These are phyloP conservation scores for Fimicolochytrium jonesii DNA, from an alignment of 192 early-diverging fungal genomes.

Conservation along the genomic window DNA sequence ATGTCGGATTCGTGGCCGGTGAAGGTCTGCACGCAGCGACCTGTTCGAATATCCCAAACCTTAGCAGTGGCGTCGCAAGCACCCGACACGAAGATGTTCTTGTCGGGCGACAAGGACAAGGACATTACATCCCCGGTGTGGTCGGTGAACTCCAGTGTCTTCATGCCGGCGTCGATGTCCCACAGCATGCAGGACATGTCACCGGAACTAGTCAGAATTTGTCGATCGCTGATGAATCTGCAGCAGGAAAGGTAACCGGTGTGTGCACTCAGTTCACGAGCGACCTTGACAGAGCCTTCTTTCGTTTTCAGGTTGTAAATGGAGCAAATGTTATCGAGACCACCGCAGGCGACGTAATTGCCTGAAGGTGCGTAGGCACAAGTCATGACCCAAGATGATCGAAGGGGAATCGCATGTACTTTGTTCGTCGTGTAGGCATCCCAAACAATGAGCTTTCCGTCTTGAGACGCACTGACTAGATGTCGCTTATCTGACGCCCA, in stretches of 20 bases:
- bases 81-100: slow-evolving; percentile 95
- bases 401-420: slow-evolving; percentile 96
- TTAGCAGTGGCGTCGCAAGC: slow-evolving; percentile 98
- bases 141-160: slow-evolving; percentile 94
- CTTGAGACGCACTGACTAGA: slow-evolving; percentile 96
- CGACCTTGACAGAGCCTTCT: slow-evolving; percentile 91
- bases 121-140: slow-evolving; percentile 99
- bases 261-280: slow-evolving; percentile 92
- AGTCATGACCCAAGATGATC: slow-evolving; percentile 99
- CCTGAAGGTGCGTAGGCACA: slow-evolving; percentile 98
- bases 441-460: slow-evolving; percentile 99
- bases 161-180: slow-evolving; percentile 99
- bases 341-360: slow-evolving; percentile 98
- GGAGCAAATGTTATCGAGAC: slow-evolving; percentile 98
- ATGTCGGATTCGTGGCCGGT: slow-evolving; percentile 98
- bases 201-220: slow-evolving; percentile 92
- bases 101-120: slow-evolving; percentile 87
- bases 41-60: slow-evolving; percentile 97
- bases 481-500: slow-evolving; percentile 98
- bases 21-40: slow-evolving; percentile 97
- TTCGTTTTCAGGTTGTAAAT: slow-evolving; percentile 97
- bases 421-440: slow-evolving; percentile 99
- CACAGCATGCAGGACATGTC: slow-evolving; percentile 99
- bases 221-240: slow-evolving; percentile 91
- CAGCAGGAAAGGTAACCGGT: slow-evolving; percentile 98